A percentile compares a stretch with the other conserved stretches of the same genome.
phyloP scores from a whole-genome alignment of 192 early-diverging fungal genomes.

The Dissophora globulifera region DNA sequence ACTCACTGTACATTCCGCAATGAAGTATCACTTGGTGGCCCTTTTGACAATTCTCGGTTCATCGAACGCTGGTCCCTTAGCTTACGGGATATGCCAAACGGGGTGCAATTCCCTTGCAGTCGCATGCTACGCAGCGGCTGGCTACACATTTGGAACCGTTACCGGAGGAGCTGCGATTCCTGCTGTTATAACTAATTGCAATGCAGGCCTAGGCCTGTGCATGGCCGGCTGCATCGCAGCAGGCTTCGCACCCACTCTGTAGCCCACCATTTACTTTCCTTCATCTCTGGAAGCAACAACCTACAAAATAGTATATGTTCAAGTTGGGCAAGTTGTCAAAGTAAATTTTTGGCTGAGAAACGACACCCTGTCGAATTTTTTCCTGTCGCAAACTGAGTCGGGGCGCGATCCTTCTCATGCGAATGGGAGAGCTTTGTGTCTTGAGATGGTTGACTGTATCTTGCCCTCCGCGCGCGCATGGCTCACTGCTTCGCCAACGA shows the following conservation, averaged over 20 bases:
- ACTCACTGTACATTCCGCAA: too few relatives aligned
- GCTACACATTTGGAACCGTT: conserved; percentile 10
- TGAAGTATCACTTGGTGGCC: background rate
- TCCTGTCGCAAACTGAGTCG: too few relatives aligned
- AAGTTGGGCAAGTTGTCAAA: too few relatives aligned
- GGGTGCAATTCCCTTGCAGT: conserved; percentile 24
- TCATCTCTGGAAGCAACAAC: too few relatives aligned
- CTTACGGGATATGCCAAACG: conserved; percentile 32
- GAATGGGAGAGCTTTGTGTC: too few relatives aligned
- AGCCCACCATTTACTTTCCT: background rate
- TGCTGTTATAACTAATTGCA: conserved; percentile 2
- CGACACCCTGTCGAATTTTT: too few relatives aligned
- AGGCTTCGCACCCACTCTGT: conserved; percentile 7
- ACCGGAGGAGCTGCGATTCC: conserved; percentile 23
- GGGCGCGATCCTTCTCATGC: too few relatives aligned
- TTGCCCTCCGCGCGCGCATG: too few relatives aligned
- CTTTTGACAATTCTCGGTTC: conserved; percentile 3
- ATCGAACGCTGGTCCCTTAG: conserved; percentile 11
- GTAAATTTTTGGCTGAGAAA: too few relatives aligned
- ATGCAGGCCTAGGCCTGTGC: conserved; percentile 11
- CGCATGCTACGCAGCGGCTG: conserved; percentile 14
- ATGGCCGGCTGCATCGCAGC: conserved; percentile 16
- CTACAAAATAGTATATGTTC: too few relatives aligned
- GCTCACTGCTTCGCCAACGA: too few relatives aligned
- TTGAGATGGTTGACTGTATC: too few relatives aligned